phyloP scores from a whole-genome alignment of 2,329 filamentous ascomycete genomes.

The Geosmithia morbida region DNA sequence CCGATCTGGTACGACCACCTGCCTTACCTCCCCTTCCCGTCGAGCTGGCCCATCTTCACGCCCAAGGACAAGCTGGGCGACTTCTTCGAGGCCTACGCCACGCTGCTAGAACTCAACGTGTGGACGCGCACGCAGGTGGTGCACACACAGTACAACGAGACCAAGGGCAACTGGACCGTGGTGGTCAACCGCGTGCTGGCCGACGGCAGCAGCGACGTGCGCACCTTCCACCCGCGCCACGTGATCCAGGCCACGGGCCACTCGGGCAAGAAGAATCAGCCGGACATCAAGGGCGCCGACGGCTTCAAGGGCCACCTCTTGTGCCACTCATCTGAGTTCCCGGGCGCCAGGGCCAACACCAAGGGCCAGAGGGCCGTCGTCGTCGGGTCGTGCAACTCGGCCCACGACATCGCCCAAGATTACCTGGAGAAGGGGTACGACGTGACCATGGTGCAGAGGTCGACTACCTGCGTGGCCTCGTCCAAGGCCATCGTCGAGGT shows the following conservation, averaged over 20 bases:
- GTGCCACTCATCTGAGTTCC: conserved; percentile 48
- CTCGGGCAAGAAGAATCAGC: conserved; percentile 49
- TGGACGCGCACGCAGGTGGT: conserved; percentile 41
- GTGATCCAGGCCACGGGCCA: conserved; percentile 55
- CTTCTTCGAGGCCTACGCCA: conserved; percentile 53
- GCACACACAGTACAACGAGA: conserved; percentile 33
- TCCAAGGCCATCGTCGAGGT: conserved; percentile 37
- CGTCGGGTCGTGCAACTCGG: conserved; percentile 54
- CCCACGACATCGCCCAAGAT: conserved; percentile 55
- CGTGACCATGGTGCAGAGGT: conserved; percentile 57
- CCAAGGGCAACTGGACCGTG: conserved; percentile 37
- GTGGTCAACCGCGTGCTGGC: conserved; percentile 32
- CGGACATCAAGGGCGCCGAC: conserved; percentile 39
- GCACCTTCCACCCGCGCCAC: conserved; percentile 45
- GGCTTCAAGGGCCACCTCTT: conserved; percentile 44
- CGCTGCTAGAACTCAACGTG: conserved; percentile 51
- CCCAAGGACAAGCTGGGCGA: conserved; percentile 59
- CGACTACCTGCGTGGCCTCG: conserved; percentile 48
- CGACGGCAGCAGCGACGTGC: conserved; percentile 30
- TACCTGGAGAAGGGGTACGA: conserved; percentile 51
- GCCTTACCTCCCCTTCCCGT: conserved; percentile 50
- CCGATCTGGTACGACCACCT: conserved; percentile 48
- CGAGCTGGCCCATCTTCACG: conserved; percentile 54
- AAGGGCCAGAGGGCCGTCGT: conserved; percentile 47
- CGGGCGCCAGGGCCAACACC: conserved; percentile 29